Percentiles rank a stretch among this genome's conserved stretches.
Evolutionary conservation across 495 filamentous ascomycete genomes (phyloP).

Genomic region (Penicillium ucsense): DNA sequence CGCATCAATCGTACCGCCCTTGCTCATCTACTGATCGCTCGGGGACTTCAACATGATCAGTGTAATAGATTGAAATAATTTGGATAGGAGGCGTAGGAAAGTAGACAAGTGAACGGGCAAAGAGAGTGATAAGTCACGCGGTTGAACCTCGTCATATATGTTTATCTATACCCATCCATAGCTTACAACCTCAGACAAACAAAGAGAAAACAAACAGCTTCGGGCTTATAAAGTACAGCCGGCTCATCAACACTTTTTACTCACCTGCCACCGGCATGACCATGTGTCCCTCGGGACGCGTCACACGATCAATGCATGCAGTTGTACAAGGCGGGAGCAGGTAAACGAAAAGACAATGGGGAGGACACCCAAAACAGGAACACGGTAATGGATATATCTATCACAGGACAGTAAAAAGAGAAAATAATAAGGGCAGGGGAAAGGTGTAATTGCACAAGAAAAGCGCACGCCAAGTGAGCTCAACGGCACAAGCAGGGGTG

Average conservation of each 20-base stretch:
- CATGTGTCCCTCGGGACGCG: not conserved
- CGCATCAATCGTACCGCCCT: too few species aligned
- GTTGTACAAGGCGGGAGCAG: conserved; percentile 6
- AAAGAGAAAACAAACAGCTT: not conserved
- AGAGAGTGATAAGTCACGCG: too few species aligned
- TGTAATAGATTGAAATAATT: too few species aligned
- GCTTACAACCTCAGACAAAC: conserved; percentile 8
- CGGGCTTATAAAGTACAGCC: conserved; percentile 1
- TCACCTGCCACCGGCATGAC: conserved; percentile 1
- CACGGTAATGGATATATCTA: conserved; percentile 16
- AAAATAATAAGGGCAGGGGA: conserved; percentile 8
- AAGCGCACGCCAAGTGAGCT: not conserved
- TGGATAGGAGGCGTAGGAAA: too few species aligned
- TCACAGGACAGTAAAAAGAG: conserved; percentile 8
- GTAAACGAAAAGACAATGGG: conserved; percentile 7
- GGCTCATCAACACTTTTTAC: conserved; percentile 19
- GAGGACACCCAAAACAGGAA: conserved; percentile 13
- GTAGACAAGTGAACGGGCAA: too few species aligned
- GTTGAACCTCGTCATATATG: not conserved
- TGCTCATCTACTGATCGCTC: too few species aligned
- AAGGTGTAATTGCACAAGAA: conserved; percentile 12
- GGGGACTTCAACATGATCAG: too few species aligned
- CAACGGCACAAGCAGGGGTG: too few species aligned
- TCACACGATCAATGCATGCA: not conserved
- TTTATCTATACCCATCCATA: conserved; percentile 14